A percentile compares a stretch with the other conserved stretches of the same genome.
phyloP scores from a whole-genome alignment of 2,329 filamentous ascomycete species.

The Stagonosporopsis cucurbitacearum region DNA sequence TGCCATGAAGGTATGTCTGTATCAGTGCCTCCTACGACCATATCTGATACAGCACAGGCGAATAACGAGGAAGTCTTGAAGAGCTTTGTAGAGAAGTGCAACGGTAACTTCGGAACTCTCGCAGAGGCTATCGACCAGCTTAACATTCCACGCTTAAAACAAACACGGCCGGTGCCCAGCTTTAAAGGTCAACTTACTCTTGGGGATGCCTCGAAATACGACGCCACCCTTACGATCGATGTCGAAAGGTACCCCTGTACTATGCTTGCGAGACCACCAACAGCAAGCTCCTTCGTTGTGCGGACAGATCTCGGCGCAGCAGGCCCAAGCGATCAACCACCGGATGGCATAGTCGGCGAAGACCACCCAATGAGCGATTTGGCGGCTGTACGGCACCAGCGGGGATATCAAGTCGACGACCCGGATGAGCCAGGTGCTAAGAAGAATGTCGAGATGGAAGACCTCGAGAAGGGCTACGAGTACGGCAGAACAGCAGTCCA shows the following conservation, averaged over 20 bases:
- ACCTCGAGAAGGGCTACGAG: slow-evolving; percentile 89
- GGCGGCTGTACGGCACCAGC: slow-evolving; percentile 74
- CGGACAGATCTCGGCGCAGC: slow-evolving; percentile 54
- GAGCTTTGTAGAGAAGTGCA: slow-evolving; percentile 68
- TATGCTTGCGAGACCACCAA: slow-evolving; percentile 74
- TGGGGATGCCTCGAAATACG: slow-evolving; percentile 75
- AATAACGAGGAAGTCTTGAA: slow-evolving; percentile 75
- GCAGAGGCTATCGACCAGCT: slow-evolving; percentile 84
- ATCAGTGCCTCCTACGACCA: background rate
- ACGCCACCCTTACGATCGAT: slow-evolving; percentile 78
- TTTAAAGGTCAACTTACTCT: slow-evolving; percentile 83
- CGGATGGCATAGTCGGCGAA: slow-evolving; percentile 55
- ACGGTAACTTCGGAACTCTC: slow-evolving; percentile 81
- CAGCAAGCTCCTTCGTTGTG: slow-evolving; percentile 78
- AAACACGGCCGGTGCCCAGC: slow-evolving; percentile 74
- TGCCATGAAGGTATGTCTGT: slow-evolving; percentile 63
- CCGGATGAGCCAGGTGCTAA: slow-evolving; percentile 77
- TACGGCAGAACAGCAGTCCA: slow-evolving; percentile 92
- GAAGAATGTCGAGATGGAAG: slow-evolving; percentile 78
- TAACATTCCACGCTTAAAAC: slow-evolving; percentile 76
- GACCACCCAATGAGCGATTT: slow-evolving; percentile 55
- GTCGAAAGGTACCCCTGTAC: slow-evolving; percentile 92
- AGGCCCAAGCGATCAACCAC: slow-evolving; percentile 61
- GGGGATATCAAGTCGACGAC: slow-evolving; percentile 82
- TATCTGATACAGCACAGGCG: slow-evolving; percentile 53